These are phyloP conservation scores for Gossypium arboreum DNA, from an alignment of 345 rosid genomes.

Conservation along the genomic window DNA sequence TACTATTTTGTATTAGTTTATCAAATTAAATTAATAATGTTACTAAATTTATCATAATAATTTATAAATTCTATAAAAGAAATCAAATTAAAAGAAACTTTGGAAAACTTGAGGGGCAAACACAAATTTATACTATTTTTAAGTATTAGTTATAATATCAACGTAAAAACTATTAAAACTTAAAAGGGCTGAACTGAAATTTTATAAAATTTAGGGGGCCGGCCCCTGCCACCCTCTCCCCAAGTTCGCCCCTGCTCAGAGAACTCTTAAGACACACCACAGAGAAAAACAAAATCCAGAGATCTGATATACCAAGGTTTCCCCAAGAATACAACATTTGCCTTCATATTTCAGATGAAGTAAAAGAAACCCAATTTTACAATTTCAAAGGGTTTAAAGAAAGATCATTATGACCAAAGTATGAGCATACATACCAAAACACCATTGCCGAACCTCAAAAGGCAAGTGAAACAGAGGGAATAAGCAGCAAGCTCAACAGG, in stretches of 20 bases:
- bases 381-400: background rate
- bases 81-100: too few species aligned
- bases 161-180: too few species aligned
- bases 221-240: too few species aligned
- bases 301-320: background rate
- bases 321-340: background rate
- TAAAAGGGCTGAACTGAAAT: too few species aligned
- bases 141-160: too few species aligned
- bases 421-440: conserved; percentile 37
- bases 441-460: conserved; percentile 63
- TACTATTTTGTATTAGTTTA: too few species aligned
- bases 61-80: too few species aligned
- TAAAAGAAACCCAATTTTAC: background rate
- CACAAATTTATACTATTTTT: too few species aligned
- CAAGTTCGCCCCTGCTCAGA: background rate
- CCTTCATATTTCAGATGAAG: background rate
- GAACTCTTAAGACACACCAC: background rate
- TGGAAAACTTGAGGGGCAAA: too few species aligned
- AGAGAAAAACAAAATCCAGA: background rate
- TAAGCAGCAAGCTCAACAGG: conserved; percentile 62
- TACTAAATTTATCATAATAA: too few species aligned
- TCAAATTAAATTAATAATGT: too few species aligned
- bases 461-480: conserved; percentile 59
- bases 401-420: background rate
- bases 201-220: too few species aligned